Evolutionary conservation across 2,329 filamentous ascomycete species (phyloP), one percentile per base, ranked within the genome.

Genomic region (Colletotrichum aenigma): DNA sequence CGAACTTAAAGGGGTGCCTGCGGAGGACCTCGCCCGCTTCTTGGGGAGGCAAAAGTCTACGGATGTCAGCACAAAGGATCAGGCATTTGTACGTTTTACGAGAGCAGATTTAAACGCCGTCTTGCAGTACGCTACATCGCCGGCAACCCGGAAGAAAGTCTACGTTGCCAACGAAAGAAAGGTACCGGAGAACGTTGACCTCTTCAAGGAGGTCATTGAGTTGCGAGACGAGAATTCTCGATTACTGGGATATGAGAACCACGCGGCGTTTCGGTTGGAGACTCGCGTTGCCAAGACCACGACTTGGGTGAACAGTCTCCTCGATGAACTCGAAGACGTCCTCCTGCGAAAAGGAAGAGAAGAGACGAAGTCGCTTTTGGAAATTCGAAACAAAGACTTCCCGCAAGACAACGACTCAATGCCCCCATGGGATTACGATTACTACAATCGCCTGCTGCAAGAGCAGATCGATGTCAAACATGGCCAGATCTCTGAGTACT

Each of bases 301-400:
- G 0, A 4, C 21, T 0, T 58, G 55, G 55, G 55, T 58, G 7
- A 24, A 24, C 0, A 9, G 21, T 1, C 18, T 58, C 7, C 26
- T 58, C 5, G 55, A 58, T 15, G 55, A 18, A 9, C 55, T 58
- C 5, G 55, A 58, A 16, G 16, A 28, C 0, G 7, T 28, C 8
- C 26, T 58, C 13, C 2, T 24, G 13, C 21, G 7, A 1, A 28
- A 58, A 58, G 55, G 55, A 3, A 1, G 55, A 6, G 13, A 58
- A 18, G 21, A 58, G 2, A 58, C 28, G 21, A 15, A 0, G 24
- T 0, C 7, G 0, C 16, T 26, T 0, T 28, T 58, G 13, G 26
- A 28, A 0, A 2, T 43, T 0, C 55, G 12, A 1, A 6, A 58
- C 0, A 58, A 58, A 0, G 21, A 24, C 24, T 18, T 58, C 24